These are phyloP conservation scores for Thelephora ganbajun DNA, from an alignment of 768 basidiomycete genomes.

Conservation along the genomic window DNA sequence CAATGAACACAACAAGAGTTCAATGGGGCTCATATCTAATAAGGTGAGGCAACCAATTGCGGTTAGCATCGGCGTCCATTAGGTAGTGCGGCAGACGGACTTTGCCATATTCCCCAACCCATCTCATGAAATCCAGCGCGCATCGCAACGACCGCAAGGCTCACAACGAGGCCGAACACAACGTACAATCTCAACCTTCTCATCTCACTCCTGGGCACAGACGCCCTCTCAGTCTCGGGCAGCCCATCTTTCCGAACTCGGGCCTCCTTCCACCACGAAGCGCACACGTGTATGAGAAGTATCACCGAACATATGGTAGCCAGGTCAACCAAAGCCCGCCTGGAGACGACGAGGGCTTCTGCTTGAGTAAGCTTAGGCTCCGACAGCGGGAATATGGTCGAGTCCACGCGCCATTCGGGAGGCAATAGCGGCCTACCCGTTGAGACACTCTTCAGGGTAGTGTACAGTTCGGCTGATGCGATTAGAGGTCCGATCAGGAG, in stretches of 20 bases:
- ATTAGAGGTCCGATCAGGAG: constrained; percentile 77
- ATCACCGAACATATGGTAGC: constrained; percentile 72
- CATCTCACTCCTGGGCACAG: constrained; percentile 64
- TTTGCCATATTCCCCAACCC: constrained; percentile 51
- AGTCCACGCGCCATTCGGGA: constrained; percentile 58
- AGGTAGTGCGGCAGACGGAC: constrained; percentile 27
- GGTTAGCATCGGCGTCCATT: background rate
- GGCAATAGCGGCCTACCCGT: constrained; percentile 25
- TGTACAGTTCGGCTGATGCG: constrained; percentile 50
- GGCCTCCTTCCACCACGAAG: constrained; percentile 65
- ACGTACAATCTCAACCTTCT: constrained; percentile 49
- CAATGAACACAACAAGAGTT: constrained; percentile 54
- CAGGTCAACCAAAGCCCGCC: constrained; percentile 66
- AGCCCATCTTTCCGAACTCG: constrained; percentile 25
- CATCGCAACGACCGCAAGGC: constrained; percentile 31
- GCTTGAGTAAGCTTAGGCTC: constrained; percentile 28
- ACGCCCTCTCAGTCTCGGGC: constrained; percentile 56
- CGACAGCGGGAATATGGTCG: constrained; percentile 36
- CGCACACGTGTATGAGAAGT: constrained; percentile 62
- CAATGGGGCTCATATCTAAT: constrained; percentile 65
- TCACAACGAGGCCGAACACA: constrained; percentile 44
- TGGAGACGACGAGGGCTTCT: constrained; percentile 47
- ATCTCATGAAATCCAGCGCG: constrained; percentile 29
- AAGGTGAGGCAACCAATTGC: background rate
- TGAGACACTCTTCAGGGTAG: constrained; percentile 24